A percentile compares a stretch with the other conserved stretches of the same genome.
Conservation (phyloP, 371 early-diverging fungal genomes). For the Quaeritorhiza haematococci region DNA sequence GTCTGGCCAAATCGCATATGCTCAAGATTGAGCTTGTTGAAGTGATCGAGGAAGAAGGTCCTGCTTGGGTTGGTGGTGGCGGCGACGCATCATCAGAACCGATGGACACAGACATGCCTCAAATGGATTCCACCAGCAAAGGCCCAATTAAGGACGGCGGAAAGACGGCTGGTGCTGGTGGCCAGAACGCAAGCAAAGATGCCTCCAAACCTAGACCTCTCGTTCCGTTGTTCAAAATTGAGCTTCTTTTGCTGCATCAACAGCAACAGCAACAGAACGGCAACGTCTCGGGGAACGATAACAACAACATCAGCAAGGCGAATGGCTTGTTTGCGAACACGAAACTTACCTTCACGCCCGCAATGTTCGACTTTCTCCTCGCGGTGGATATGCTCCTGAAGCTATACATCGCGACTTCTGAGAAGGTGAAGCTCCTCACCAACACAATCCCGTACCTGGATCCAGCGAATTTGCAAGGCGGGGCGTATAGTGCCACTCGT, state of each 20-base stretch:
- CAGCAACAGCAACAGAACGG: conserved; percentile 5
- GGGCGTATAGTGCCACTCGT: conserved; percentile 35
- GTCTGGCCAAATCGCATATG: conserved; percentile 22
- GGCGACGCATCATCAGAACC: background rate
- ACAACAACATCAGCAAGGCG: too few relatives aligned
- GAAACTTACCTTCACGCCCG: conserved; percentile 36
- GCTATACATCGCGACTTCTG: conserved; percentile 32
- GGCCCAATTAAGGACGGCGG: background rate
- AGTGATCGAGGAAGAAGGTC: conserved; percentile 34
- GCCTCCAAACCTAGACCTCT: conserved; percentile 9
- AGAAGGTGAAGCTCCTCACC: conserved; percentile 35
- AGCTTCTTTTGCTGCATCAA: conserved; percentile 33
- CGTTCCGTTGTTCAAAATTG: conserved; percentile 38
- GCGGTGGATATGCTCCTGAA: conserved; percentile 39
- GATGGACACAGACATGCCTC: background rate
- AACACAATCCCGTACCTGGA: conserved; percentile 49
- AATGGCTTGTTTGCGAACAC: background rate
- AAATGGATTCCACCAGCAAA: background rate
- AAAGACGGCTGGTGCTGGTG: conserved; percentile 1
- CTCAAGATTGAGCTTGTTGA: conserved; percentile 28
- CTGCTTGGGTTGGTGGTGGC: conserved; percentile 3
- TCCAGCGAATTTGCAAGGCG: conserved; percentile 36
- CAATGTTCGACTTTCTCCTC: conserved; percentile 34
- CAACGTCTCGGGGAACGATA: too few relatives aligned
- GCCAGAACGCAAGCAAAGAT: conserved; percentile 4